Evolutionary conservation across 495 filamentous ascomycete species (phyloP).

Genomic region (Talaromyces proteolyticus): DNA sequence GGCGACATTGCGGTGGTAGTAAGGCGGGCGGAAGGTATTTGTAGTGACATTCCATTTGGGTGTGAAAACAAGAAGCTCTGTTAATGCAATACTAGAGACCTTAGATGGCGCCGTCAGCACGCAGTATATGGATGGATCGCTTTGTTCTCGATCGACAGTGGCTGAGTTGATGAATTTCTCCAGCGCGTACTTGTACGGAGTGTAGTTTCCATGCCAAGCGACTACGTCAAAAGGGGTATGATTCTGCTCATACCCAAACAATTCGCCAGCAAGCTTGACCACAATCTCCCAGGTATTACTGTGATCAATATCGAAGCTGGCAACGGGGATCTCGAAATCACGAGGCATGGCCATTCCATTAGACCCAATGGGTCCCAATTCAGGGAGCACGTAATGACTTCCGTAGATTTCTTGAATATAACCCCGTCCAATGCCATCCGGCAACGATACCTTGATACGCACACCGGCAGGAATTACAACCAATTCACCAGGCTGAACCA

Average conservation of each 20-base stretch:
- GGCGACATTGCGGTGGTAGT: constrained; percentile 45
- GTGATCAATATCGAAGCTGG: constrained; percentile 31
- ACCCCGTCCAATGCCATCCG: constrained; percentile 24
- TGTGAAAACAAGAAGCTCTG: constrained; percentile 44
- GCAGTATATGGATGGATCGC: constrained; percentile 47
- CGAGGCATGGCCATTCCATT: constrained; percentile 33
- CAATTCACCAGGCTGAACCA: constrained; percentile 35
- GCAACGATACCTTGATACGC: constrained; percentile 24
- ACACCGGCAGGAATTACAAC: constrained; percentile 34
- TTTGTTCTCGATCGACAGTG: constrained; percentile 45
- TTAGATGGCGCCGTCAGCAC: constrained; percentile 42
- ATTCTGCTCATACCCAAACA: constrained; percentile 31
- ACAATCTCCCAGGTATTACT: constrained; percentile 29
- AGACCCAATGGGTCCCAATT: constrained; percentile 32
- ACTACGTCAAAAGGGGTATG: constrained; percentile 36
- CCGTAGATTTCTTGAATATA: constrained; percentile 38
- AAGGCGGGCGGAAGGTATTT: constrained; percentile 41
- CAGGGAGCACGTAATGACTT: constrained; percentile 31
- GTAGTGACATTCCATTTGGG: constrained; percentile 45
- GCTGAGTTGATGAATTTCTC: constrained; percentile 47
- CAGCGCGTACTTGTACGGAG: constrained; percentile 45
- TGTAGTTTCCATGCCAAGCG: constrained; percentile 39
- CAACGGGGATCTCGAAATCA: constrained; percentile 36
- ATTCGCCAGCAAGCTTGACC: constrained; percentile 29
- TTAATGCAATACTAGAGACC: constrained; percentile 34